phyloP scores from a whole-genome alignment of 2,329 filamentous ascomycete species.

The Stachybotrys chlorohalonatus region DNA sequence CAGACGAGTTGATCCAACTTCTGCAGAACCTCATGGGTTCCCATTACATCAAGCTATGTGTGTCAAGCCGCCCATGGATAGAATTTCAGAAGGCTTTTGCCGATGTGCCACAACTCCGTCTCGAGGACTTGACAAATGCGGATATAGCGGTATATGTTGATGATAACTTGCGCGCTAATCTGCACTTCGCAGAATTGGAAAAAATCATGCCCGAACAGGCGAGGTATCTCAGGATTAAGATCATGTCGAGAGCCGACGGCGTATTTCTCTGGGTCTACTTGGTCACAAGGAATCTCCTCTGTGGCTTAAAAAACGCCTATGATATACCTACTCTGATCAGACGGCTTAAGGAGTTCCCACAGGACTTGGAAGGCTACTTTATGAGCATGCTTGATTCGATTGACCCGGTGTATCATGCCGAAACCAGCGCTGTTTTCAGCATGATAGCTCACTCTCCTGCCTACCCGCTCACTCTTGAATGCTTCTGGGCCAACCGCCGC shows the following conservation, averaged over 20 bases:
- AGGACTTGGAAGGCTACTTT: not conserved
- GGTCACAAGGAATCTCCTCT: not conserved
- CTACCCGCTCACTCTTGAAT: not conserved
- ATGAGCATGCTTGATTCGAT: not conserved
- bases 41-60: slow-evolving; percentile 15
- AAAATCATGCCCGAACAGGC: not conserved
- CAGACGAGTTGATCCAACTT: slow-evolving; percentile 2
- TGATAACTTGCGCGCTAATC: not conserved
- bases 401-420: not conserved
- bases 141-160: slow-evolving; percentile 3
- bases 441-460: not conserved
- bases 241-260: not conserved
- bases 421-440: not conserved
- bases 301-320: not conserved
- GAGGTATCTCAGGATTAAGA: not conserved
- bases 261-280: not conserved
- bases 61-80: slow-evolving; percentile 19
- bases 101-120: not conserved
- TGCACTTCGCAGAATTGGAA: not conserved
- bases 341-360: not conserved
- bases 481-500: not conserved
- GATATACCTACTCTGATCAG: not conserved
- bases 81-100: slow-evolving; percentile 11
- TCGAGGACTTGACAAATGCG: slow-evolving; percentile 1
- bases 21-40: slow-evolving; percentile 2